Base-by-base conservation (phyloP, 164 flowering plant species). In the Berberis vulgaris region DNA sequence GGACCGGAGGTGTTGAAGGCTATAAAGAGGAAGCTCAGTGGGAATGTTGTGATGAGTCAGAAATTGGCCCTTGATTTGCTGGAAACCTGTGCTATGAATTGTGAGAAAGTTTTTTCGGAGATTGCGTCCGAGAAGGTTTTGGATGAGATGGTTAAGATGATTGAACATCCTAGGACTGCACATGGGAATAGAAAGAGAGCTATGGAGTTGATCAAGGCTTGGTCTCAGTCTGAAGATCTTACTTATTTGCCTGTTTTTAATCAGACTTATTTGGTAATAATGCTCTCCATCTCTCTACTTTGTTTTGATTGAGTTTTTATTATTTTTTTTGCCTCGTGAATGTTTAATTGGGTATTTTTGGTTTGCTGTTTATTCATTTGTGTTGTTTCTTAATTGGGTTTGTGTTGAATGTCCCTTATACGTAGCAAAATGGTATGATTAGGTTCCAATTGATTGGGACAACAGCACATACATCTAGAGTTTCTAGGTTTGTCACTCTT, bases 61-160 rank as follows among this genome's bases (percentile, higher is more conserved):
- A 73, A 76, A 63, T 72, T 89, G 67, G 72, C 81, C 61, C 82
- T 92, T 49, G 98, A 87, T 64, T 74, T 92, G 69, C 64, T 92
- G 71, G 98, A 92, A 74, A 69, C 85, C 42, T 82, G 84, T 58
- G 75, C 88, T 5, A 83, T 83, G 84, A 92, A 89, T 65, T 92
- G 98, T 61, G 96, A 92, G 69, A 89, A 89, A 26, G 26, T 26
- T 26, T 26, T 26, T 26, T 26, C 26, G 26, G 26, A 26, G 26
- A 26, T 26, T 26, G 26, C 26, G 26, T 26, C 26, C 26, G 26
- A 26, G 26, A 89, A 83, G 76, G 82, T 92, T 59, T 67, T 92
- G 82, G 98, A 92, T 49, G 96, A 92, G 71, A 87, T 92, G 93
- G 88, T 87, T 65, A 82, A 58, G 79, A 57, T 89, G 84, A 83